Conservation (phyloP, 805 yeast genomes). For the Myxozyma udenii region DNA sequence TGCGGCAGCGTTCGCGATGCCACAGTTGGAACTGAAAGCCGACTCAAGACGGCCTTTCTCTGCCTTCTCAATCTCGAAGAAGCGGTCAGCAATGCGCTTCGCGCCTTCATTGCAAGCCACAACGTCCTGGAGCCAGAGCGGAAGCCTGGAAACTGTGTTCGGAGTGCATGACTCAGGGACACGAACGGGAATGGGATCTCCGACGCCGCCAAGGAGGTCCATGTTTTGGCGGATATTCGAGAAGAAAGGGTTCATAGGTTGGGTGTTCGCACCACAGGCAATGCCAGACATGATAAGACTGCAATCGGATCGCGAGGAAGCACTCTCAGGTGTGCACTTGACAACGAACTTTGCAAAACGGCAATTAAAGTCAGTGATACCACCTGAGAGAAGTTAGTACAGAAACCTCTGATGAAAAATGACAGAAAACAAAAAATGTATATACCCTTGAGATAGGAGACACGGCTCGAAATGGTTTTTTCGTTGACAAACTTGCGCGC, state of each 20-base stretch:
- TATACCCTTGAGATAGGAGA: slow-evolving; percentile 36
- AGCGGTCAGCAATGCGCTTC: slow-evolving; percentile 48
- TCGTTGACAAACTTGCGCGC: slow-evolving; percentile 27
- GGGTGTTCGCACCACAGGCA: slow-evolving; percentile 22
- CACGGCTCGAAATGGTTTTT: slow-evolving; percentile 18
- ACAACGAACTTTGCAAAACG: slow-evolving; percentile 1
- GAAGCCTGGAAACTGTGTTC: slow-evolving; percentile 39
- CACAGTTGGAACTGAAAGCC: slow-evolving; percentile 35
- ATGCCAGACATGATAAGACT: slow-evolving; percentile 34
- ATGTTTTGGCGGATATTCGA: slow-evolving; percentile 33
- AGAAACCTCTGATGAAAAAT: not conserved
- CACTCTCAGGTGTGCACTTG: not conserved
- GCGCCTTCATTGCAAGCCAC: slow-evolving; percentile 43
- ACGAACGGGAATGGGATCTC: slow-evolving; percentile 34
- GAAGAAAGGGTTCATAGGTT: slow-evolving; percentile 33
- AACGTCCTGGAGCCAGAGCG: slow-evolving; percentile 52
- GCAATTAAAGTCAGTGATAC: slow-evolving; percentile 13
- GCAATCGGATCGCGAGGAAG: not conserved
- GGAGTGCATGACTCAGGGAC: slow-evolving; percentile 27
- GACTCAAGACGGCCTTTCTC: slow-evolving; percentile 66
- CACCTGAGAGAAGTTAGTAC: slow-evolving; percentile 10
- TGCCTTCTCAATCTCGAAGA: slow-evolving; percentile 61
- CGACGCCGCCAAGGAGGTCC: slow-evolving; percentile 34
- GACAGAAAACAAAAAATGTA: not conserved
- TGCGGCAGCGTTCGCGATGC: slow-evolving; percentile 4